Evolutionary conservation across 805 yeast species (phyloP).

Genomic region (Teunomyces pallodes): DNA sequence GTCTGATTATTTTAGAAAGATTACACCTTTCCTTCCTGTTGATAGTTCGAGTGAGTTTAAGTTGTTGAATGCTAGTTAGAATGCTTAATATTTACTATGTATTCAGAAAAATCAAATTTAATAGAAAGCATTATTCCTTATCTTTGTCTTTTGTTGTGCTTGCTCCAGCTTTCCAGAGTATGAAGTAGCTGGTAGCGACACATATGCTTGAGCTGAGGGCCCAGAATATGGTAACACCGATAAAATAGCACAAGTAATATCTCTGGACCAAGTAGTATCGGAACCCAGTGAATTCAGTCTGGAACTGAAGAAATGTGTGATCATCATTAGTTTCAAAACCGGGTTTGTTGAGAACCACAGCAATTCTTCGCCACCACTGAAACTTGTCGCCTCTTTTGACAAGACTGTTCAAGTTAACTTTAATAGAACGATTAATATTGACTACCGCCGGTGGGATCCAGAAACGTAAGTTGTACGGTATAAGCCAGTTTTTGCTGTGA

Average conservation of each 20-base stretch:
- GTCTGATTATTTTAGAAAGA: conserved; percentile 31
- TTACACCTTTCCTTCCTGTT: conserved; percentile 40
- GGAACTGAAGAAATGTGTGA: conserved; percentile 14
- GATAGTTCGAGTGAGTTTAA: conserved; percentile 31
- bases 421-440: conserved; percentile 15
- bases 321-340: conserved; percentile 6
- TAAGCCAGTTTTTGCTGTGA: conserved; percentile 25
- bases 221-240: conserved; percentile 22
- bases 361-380: neutral
- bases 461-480: conserved; percentile 36
- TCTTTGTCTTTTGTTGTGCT: neutral
- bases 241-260: conserved; percentile 15
- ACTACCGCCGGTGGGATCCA: conserved; percentile 37
- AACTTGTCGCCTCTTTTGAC: conserved; percentile 5
- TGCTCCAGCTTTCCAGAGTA: conserved; percentile 10
- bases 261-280: conserved; percentile 24
- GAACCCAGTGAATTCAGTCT: conserved; percentile 19
- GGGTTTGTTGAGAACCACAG: neutral
- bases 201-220: conserved; percentile 15
- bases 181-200: conserved; percentile 13
- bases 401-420: conserved; percentile 9
- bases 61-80: conserved; percentile 28
- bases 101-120: neutral
- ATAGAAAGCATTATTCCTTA: neutral
- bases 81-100: no score